Percentiles rank a stretch among this genome's conserved stretches.
Evolutionary conservation across 345 rosid genomes (phyloP).

Genomic region (Psidium guajava): DNA sequence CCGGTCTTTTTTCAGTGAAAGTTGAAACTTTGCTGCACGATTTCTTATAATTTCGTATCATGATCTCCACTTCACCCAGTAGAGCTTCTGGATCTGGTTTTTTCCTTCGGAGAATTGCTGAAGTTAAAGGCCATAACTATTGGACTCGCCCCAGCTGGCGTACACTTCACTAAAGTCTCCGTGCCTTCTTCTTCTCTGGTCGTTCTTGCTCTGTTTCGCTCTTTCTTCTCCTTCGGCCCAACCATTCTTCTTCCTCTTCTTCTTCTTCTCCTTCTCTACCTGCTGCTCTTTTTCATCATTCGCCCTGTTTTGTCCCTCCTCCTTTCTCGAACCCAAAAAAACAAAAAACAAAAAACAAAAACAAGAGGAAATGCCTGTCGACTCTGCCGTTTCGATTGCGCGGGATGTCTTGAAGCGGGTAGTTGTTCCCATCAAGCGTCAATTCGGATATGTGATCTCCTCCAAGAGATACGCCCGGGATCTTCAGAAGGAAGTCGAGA

Average conservation of each 20-base stretch:
- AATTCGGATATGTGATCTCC: not conserved
- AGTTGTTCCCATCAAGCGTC: not conserved
- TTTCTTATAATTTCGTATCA: too few species aligned
- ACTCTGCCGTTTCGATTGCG: accelerated
- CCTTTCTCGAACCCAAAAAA: accelerated
- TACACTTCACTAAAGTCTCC: not conserved
- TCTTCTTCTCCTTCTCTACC: not conserved
- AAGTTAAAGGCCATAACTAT: too few species aligned
- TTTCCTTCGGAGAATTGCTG: too few species aligned
- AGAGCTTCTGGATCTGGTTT: too few species aligned
- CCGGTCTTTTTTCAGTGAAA: too few species aligned
- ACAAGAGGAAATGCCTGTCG: not conserved
- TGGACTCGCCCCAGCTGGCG: too few species aligned
- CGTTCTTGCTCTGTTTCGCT: not conserved
- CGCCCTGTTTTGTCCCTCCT: not conserved
- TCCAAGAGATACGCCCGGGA: accelerated
- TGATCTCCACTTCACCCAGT: too few species aligned
- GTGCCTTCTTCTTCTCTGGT: not conserved
- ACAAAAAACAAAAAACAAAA: not conserved
- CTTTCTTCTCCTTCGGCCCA: not conserved
- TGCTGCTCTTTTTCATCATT: not conserved
- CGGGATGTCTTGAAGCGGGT: not conserved
- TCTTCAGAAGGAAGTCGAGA: not conserved
- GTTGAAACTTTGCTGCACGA: too few species aligned
- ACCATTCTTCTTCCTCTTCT: not conserved